phyloP scores from a whole-genome alignment of 163 green algal species.

The Smithsoniella earleae region DNA sequence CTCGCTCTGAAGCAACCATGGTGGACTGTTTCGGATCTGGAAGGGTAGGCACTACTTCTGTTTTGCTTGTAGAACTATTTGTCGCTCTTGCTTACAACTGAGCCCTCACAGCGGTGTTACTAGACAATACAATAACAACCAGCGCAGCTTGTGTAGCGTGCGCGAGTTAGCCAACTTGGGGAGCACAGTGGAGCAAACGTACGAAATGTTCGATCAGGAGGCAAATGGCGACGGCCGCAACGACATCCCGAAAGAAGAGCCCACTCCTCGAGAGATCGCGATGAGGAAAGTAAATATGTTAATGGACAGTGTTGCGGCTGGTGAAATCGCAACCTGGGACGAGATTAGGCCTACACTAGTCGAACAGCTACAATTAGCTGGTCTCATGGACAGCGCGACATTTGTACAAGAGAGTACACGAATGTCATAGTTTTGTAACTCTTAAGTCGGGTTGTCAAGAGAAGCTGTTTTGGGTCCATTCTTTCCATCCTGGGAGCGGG shows the following conservation, averaged over 20 bases:
- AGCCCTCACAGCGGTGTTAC: not conserved
- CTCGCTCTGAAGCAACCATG: conserved; percentile 29
- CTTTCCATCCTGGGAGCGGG: too few species aligned
- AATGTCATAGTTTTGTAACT: too few species aligned
- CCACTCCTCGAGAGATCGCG: conserved; percentile 2
- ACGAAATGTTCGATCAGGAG: conserved; percentile 9
- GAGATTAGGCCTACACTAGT: conserved; percentile 27
- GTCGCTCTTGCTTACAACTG: not conserved
- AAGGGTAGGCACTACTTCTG: not conserved
- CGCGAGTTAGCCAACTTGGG: not conserved
- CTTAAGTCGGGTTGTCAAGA: too few species aligned
- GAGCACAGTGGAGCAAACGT: not conserved
- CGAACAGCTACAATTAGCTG: conserved; percentile 16
- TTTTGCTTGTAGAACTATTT: not conserved
- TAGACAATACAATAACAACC: not conserved
- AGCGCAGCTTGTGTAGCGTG: not conserved
- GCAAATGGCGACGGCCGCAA: not conserved
- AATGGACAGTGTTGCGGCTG: conserved; percentile 14
- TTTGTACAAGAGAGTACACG: conserved; percentile 25
- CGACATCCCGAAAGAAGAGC: not conserved
- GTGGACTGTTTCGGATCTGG: conserved; percentile 16
- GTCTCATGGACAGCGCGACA: conserved; percentile 8
- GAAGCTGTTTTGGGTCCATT: too few species aligned
- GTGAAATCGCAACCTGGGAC: conserved; percentile 19
- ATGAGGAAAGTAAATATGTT: conserved; percentile 23